phyloP scores from a whole-genome alignment of 2,329 filamentous ascomycete genomes.

The Paraphaeosphaeria minitans region DNA sequence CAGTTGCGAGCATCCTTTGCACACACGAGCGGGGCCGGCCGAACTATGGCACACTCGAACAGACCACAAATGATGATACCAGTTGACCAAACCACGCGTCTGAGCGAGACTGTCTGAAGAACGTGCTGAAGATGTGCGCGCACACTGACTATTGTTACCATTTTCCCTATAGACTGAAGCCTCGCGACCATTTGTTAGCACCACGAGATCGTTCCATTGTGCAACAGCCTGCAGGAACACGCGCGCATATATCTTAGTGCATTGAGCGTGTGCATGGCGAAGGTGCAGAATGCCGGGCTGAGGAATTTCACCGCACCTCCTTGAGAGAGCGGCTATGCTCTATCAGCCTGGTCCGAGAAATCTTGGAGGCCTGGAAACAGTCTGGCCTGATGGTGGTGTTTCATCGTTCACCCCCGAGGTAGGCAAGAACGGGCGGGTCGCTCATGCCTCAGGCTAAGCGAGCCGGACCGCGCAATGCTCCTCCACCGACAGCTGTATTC shows the following conservation, averaged over 20 bases:
- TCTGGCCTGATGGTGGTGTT: conserved; percentile 2
- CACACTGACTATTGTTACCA: not conserved
- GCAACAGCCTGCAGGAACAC: not conserved
- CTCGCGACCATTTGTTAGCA: no score
- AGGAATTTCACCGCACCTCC: not conserved
- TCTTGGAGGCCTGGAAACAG: not conserved
- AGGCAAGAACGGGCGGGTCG: not conserved
- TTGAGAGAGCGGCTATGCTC: not conserved
- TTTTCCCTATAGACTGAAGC: not conserved
- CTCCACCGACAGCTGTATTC: not conserved
- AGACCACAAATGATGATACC: conserved; percentile 4
- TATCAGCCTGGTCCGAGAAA: not conserved
- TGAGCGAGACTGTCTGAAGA: not conserved
- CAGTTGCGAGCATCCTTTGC: not conserved
- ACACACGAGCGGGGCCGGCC: not conserved
- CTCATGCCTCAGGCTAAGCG: not conserved
- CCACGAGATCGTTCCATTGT: not conserved
- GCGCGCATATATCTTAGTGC: not conserved
- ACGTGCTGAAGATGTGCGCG: not conserved
- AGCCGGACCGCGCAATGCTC: conserved; percentile 2
- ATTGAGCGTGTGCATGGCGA: no score
- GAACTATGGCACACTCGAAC: not conserved
- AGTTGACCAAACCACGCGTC: not conserved
- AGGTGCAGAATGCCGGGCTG: not conserved
- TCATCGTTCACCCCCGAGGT: not conserved